Conservation (phyloP, 257 asterid genomes). For the Capsicum pubescens region DNA sequence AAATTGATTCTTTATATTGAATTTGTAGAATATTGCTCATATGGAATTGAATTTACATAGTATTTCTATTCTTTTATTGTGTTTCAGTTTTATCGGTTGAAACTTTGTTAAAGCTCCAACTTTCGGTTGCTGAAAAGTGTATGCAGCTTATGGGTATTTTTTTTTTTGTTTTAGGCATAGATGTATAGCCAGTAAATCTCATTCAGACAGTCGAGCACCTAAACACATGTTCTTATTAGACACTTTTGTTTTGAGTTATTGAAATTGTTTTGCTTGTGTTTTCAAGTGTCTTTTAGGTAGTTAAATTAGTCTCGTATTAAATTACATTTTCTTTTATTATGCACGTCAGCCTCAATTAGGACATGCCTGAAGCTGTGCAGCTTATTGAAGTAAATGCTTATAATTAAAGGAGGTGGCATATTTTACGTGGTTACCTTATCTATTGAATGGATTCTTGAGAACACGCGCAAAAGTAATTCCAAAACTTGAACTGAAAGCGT, state of each 20-base stretch:
- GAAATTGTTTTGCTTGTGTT: neutral
- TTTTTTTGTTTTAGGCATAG: neutral
- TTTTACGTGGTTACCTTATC: neutral
- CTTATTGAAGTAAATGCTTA: too few species aligned
- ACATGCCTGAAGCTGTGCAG: neutral
- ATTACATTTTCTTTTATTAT: too few species aligned
- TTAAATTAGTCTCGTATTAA: too few species aligned
- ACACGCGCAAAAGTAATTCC: neutral
- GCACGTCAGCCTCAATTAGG: neutral
- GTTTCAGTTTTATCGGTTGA: neutral
- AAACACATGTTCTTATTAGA: neutral
- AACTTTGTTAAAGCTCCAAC: neutral
- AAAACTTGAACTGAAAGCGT: neutral
- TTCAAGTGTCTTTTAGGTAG: too few species aligned
- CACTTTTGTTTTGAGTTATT: neutral
- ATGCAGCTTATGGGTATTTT: neutral
- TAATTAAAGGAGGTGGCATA: too few species aligned
- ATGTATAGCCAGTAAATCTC: neutral
- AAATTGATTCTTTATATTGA: neutral
- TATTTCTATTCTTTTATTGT: too few species aligned
- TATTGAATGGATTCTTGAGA: neutral
- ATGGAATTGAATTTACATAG: slow-evolving; percentile 10
- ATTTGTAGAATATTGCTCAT: neutral
- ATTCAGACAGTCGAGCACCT: neutral
- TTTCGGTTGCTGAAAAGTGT: neutral